Evolutionary conservation across 2,329 filamentous ascomycete species (phyloP), one percentile per base, ranked within the genome.

Genomic region (Ophiognomonia clavigignenti-juglandacearum): DNA sequence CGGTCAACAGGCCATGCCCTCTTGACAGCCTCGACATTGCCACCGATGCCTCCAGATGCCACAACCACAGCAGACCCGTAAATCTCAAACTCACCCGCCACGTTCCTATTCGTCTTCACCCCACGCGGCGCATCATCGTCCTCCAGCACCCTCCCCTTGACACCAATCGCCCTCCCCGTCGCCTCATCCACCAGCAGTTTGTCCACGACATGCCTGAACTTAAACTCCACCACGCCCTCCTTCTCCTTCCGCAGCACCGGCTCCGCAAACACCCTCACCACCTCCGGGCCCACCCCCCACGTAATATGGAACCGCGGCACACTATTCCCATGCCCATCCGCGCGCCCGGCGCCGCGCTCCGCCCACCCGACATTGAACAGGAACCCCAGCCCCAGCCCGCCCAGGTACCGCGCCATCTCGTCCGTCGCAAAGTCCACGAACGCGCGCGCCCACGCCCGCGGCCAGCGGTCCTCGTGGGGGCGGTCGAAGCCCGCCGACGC

Each of bases 231-330:
- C 1, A 78, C 56, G 0, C 78, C 78, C 43, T 71, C 71, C 57
- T 71, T 67, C 29, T 70, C 77, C 0, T 77, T 77, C 50, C 64
- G 70, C 47, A 66, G 59, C 4, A 82, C 76, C 2, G 80, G 80
- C 43, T 81, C 76, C 3, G 62, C 66, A 54, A 83, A 83, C 3
- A 78, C 66, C 14, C 75, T 65, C 42, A 83, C 78, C 1, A 82
- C 68, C 59, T 81, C 78, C 4, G 79, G 79, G 0, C 80, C 80
- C 0, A 77, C 75, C 3, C 80, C 79, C 80, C 79, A 83, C 0
- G 75, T 74, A 24, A 82, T 48, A 57, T 83, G 79, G 57, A 83
- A 83, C n/a, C 80, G 61, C 2, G 80, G 80, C 2, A 83, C 78
- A 11, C 76, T 77, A 58, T 83, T 83, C 5, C 80, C 80, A 56